Conservation (phyloP, 176 grass and related monocot genomes). For the Otatea glauca region DNA sequence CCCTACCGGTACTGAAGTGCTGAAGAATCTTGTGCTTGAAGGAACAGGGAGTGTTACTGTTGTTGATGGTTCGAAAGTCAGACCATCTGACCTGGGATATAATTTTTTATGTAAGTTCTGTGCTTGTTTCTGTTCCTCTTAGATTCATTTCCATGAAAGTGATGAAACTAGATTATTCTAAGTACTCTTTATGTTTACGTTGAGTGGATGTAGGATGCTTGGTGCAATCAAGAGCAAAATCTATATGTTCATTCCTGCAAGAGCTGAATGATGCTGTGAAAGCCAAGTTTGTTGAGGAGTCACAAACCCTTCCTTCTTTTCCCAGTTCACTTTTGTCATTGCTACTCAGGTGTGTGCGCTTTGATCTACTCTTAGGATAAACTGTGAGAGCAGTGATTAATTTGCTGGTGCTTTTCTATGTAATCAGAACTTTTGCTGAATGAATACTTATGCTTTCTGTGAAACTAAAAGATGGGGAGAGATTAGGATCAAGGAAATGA, state of each 20-base stretch:
- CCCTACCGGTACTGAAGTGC: conserved; percentile 80
- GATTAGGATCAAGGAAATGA: neutral
- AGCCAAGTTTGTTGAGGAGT: conserved; percentile 96
- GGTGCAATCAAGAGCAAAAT: conserved; percentile 91
- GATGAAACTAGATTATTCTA: conserved; percentile 30
- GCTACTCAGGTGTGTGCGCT: conserved; percentile 75
- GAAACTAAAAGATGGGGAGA: neutral
- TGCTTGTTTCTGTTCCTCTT: conserved; percentile 21
- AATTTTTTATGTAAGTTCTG: conserved; percentile 81
- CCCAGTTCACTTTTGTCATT: conserved; percentile 80
- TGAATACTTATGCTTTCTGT: neutral
- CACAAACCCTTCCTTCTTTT: conserved; percentile 79
- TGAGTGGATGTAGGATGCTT: conserved; percentile 84
- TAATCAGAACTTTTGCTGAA: conserved; percentile 26
- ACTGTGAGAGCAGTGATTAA: conserved; percentile 26
- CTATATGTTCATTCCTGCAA: conserved; percentile 86
- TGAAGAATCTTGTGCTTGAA: conserved; percentile 91
- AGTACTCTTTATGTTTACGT: conserved; percentile 34
- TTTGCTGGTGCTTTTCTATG: conserved; percentile 1
- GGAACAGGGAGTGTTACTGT: conserved; percentile 83
- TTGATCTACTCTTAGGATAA: conserved; percentile 2
- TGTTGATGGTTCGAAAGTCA: conserved; percentile 84
- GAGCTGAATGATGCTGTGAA: conserved; percentile 97
- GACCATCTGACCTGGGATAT: conserved; percentile 78
- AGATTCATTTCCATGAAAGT: neutral